Evolutionary conservation across 345 rosid species (phyloP).

Genomic region (Moringa oleifera): DNA sequence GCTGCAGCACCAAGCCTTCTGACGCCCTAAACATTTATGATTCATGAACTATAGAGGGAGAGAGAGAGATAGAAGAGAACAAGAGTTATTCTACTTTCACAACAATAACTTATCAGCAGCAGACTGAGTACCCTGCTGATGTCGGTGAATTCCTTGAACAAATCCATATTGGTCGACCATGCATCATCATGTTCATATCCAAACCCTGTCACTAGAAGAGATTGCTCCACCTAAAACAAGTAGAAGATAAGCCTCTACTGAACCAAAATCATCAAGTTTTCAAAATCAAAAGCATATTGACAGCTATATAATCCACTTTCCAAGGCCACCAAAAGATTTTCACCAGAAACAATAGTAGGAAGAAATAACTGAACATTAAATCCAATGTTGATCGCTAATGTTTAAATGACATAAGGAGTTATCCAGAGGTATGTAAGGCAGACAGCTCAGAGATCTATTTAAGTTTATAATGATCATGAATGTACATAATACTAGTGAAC

Average conservation of each 20-base stretch:
- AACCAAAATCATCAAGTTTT: neutral
- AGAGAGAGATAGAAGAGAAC: neutral
- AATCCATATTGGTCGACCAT: constrained; percentile 79
- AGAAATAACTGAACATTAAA: neutral
- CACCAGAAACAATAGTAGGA: neutral
- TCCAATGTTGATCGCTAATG: neutral
- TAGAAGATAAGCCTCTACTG: constrained; percentile 1
- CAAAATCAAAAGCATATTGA: constrained; percentile 3
- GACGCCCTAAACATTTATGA: constrained; percentile 52
- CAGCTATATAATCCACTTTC: neutral
- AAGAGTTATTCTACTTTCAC: neutral
- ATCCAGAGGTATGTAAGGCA: neutral
- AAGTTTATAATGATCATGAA: constrained; percentile 5
- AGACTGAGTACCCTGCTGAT: constrained; percentile 57
- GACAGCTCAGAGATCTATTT: neutral
- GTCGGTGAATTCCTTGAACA: constrained; percentile 94
- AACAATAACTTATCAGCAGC: neutral
- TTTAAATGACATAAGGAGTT: neutral
- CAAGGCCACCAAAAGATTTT: neutral
- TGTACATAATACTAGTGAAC: constrained; percentile 5
- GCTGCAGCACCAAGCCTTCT: constrained; percentile 98
- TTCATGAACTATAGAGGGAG: neutral
- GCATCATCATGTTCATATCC: constrained; percentile 97
- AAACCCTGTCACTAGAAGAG: constrained; percentile 94
- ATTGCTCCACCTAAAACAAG: constrained; percentile 64